Percentiles rank a stretch among this genome's conserved stretches.
phyloP scores from a whole-genome alignment of 371 early-diverging fungal species.

The Sporodiniella umbellata region DNA sequence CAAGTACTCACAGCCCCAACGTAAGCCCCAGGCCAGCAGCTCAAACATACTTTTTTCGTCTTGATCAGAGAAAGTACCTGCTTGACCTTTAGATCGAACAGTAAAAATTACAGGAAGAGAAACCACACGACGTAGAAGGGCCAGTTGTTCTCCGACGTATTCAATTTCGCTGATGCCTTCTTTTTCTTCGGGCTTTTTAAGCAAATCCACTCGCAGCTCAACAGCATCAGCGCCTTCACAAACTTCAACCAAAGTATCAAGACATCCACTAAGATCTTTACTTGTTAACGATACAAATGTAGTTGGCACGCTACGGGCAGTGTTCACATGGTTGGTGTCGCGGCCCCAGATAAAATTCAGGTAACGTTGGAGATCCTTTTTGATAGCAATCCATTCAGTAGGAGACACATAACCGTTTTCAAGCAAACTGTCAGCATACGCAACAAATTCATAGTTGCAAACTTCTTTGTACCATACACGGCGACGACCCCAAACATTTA shows the following conservation, averaged over 20 bases:
- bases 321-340: conserved; percentile 40
- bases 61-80: conserved; percentile 78
- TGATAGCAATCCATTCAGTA: conserved; percentile 63
- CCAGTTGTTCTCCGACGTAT: conserved; percentile 76
- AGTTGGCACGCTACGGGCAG: conserved; percentile 41
- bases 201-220: conserved; percentile 91
- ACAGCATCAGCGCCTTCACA: conserved; percentile 86
- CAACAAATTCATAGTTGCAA: conserved; percentile 79
- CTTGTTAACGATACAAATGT: conserved; percentile 91
- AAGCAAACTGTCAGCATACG: conserved; percentile 36
- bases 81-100: conserved; percentile 86
- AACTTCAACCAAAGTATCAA: conserved; percentile 51
- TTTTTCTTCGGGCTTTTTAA: conserved; percentile 48
- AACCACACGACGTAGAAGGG: conserved; percentile 66
- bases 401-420: conserved; percentile 44
- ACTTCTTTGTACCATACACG: conserved; percentile 74
- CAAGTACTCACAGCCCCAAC: conserved; percentile 92
- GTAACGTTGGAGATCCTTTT: conserved; percentile 68
- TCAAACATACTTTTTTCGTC: conserved; percentile 61
- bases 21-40: conserved; percentile 66
- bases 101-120: conserved; percentile 89
- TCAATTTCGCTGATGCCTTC: conserved; percentile 45
- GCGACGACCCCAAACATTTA: conserved; percentile 79
- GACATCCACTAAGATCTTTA: conserved; percentile 59
- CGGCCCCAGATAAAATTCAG: conserved; percentile 59